A percentile compares a stretch with the other conserved stretches of the same genome.
Evolutionary conservation across 2,329 filamentous ascomycete species (phyloP).

Genomic region (Orbilia oligospora): DNA sequence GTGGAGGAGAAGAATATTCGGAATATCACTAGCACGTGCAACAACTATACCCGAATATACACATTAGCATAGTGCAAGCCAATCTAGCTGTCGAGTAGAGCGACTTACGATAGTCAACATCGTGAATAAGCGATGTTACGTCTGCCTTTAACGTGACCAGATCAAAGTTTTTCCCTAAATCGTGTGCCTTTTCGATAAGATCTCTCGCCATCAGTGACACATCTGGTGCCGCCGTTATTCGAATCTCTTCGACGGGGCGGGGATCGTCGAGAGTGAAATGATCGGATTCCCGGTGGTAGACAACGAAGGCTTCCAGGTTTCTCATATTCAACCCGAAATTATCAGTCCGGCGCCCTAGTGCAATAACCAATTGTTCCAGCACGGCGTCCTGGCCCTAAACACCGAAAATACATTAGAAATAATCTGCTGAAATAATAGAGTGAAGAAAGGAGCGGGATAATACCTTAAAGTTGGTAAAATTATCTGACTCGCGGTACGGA

Average conservation of each 20-base stretch:
- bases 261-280: slow-evolving; percentile 56
- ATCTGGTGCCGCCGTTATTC: slow-evolving; percentile 52
- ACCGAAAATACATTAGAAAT: slow-evolving; percentile 5
- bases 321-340: slow-evolving; percentile 55
- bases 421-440: background rate
- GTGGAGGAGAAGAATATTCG: slow-evolving; percentile 54
- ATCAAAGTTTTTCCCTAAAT: slow-evolving; percentile 41
- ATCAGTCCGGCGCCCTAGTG: slow-evolving; percentile 45
- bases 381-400: slow-evolving; percentile 44
- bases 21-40: slow-evolving; percentile 52
- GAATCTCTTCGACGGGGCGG: slow-evolving; percentile 47
- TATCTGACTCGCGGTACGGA: slow-evolving; percentile 43
- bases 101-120: slow-evolving; percentile 53
- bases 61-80: background rate
- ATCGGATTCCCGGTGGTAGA: slow-evolving; percentile 34
- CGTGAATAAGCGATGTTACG: slow-evolving; percentile 46
- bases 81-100: background rate
- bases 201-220: slow-evolving; percentile 55
- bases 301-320: slow-evolving; percentile 45
- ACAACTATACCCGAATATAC: slow-evolving; percentile 21
- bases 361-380: slow-evolving; percentile 45
- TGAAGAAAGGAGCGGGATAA: background rate
- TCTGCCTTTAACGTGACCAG: slow-evolving; percentile 32
- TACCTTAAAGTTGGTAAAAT: slow-evolving; percentile 54
- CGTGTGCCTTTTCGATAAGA: slow-evolving; percentile 42